Percentiles rank a stretch among this genome's conserved stretches.
Conservation (phyloP, 2,329 filamentous ascomycete species). For the Dactylonectria macrodidyma region DNA sequence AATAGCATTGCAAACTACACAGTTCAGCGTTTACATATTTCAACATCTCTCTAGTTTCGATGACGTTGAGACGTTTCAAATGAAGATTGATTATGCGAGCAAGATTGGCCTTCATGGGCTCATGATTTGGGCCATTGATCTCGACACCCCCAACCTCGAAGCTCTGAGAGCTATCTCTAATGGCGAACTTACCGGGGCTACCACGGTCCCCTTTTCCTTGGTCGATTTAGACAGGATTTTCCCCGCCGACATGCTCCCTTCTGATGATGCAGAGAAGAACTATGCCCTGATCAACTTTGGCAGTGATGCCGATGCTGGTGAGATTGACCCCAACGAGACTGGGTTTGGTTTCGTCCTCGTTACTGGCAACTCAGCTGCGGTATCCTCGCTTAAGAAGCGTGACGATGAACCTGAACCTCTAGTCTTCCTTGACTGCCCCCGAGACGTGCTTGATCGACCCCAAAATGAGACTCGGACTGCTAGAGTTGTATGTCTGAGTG, state of each 20-base stretch:
- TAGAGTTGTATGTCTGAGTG: slow-evolving; percentile 18
- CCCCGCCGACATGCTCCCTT: not conserved
- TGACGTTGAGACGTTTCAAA: not conserved
- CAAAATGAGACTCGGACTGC: slow-evolving; percentile 14
- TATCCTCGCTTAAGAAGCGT: not conserved
- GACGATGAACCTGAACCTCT: not conserved
- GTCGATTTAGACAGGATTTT: slow-evolving; percentile 1
- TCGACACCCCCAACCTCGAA: not conserved
- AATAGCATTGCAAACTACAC: too few relatives aligned
- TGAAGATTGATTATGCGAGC: slow-evolving; percentile 12
- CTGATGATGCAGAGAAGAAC: not conserved
- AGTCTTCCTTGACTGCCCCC: slow-evolving; percentile 1
- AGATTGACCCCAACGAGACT: not conserved
- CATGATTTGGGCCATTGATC: not conserved
- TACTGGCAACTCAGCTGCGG: not conserved
- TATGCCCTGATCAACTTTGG: slow-evolving; percentile 9
- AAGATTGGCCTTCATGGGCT: slow-evolving; percentile 1
- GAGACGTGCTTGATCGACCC: not conserved
- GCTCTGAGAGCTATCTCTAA: not conserved
- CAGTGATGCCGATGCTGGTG: not conserved
- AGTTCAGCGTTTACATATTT: too few relatives aligned
- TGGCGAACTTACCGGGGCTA: too few relatives aligned
- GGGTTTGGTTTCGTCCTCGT: slow-evolving; percentile 14
- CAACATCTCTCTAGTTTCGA: not conserved
- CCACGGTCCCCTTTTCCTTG: not conserved